Conservation (phyloP, 2,329 filamentous ascomycete species). For the Stachybotrys chlorohalonatus region DNA sequence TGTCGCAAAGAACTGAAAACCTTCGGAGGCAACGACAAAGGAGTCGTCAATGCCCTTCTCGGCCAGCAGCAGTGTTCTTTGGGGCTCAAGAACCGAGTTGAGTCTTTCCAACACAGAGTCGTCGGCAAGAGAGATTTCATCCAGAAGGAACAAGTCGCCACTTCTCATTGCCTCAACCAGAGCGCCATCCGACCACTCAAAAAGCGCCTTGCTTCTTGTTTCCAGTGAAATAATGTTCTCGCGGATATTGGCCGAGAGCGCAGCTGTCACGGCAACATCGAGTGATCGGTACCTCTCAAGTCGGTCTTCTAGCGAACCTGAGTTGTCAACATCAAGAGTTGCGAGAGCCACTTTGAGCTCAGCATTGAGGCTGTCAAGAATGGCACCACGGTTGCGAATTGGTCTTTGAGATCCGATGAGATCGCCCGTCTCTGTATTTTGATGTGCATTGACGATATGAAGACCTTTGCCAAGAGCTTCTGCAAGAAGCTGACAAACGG, state of each 20-base stretch:
- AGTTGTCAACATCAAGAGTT: conserved; percentile 27
- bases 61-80: conserved; percentile 76
- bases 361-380: conserved; percentile 56
- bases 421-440: conserved; percentile 96
- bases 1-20: conserved; percentile 93
- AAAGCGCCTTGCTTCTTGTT: conserved; percentile 70
- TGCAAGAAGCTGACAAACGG: conserved; percentile 85
- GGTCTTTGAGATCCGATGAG: conserved; percentile 92
- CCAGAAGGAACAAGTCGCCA: conserved; percentile 84
- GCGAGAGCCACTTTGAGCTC: conserved; percentile 45
- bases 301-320: conserved; percentile 42
- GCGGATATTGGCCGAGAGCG: conserved; percentile 39
- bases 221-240: conserved; percentile 37
- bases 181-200: conserved; percentile 94
- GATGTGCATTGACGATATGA: conserved; percentile 91
- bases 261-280: conserved; percentile 36
- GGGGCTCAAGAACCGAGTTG: conserved; percentile 91
- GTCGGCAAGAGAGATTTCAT: conserved; percentile 95
- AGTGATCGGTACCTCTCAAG: conserved; percentile 44
- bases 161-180: conserved; percentile 88
- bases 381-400: conserved; percentile 70
- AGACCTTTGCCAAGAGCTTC: conserved; percentile 68
- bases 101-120: conserved; percentile 93
- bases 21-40: conserved; percentile 62
- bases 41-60: conserved; percentile 87